Base-by-base conservation (phyloP, 352 stramenopile genomes). In the Globisporangium rhizosaccharum region DNA sequence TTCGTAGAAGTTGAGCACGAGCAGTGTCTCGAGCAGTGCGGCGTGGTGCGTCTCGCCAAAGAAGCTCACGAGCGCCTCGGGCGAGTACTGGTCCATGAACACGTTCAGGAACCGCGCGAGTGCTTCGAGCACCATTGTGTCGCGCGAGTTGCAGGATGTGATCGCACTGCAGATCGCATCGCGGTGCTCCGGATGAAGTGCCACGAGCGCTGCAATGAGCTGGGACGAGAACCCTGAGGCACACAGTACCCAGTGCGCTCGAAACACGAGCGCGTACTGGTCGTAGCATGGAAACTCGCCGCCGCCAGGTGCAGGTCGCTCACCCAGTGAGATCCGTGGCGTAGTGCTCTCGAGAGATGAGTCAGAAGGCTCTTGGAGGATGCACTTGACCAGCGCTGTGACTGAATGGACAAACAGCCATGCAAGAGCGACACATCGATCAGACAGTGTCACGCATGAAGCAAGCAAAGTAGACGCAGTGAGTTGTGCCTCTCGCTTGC, bases 41-140 rank as follows among this genome's bases (percentile, higher is more conserved):
- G 71, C 49, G 5, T 79, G 68, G 53, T 70, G 68, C 14, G 48
- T 65, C 0, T 62, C 52, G 14, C 73, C 73, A 48, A 92, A 79
- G 39, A 90, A 84, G 3, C 53, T 28, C 42, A 90, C 55, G 45
- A 85, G 66, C 23, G 66, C 47, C 55, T 79, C 76, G 3, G 71
- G 66, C 3, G 76, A 90, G 56, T 85, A 86, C 59, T 89, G 75
- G 36, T 89, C 79, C 74, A 92, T 90, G 53, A 90, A 75, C 14
- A 68, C 62, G 30, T 66, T 86, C 9, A 88, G 53, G 53, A 90
- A 86, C 0, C 82, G 70, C 4, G 70, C 64, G 42, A 88, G 71
- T 0, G 72, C 76, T 42, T 92, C 82, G 4, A 88, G 63, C 12
- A 73, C 85, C 82, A 92, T 90, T 14, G 57, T 70, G 52, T 84